A percentile compares a stretch with the other conserved stretches of the same genome.
These are phyloP conservation scores for Fraxinus ornus DNA, from an alignment of 305 asterid species.

Conservation along the genomic window DNA sequence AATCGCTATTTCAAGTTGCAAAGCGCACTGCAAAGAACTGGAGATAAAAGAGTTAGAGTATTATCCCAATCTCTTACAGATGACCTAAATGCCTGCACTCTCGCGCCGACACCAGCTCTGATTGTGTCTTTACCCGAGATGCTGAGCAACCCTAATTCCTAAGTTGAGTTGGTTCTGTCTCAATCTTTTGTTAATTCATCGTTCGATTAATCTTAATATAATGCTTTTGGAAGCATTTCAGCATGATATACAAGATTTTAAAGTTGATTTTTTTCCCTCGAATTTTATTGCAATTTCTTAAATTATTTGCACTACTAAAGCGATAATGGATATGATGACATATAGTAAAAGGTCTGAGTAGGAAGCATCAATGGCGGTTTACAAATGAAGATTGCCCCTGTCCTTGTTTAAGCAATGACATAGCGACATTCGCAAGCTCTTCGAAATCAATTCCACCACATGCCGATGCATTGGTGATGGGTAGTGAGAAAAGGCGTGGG, in stretches of 20 bases:
- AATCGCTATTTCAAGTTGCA: background rate
- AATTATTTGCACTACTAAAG: background rate
- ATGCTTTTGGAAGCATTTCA: background rate
- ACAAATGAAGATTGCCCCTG: conserved; percentile 68
- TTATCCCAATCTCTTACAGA: background rate
- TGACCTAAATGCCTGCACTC: background rate
- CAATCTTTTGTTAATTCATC: background rate
- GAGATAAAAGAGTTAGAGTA: background rate
- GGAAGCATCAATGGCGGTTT: conserved; percentile 44
- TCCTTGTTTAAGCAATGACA: conserved; percentile 50
- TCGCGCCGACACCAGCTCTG: background rate
- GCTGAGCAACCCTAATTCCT: background rate
- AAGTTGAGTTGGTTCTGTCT: background rate
- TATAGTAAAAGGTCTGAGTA: conserved; percentile 84
- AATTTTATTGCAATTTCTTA: background rate
- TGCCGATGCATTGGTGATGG: conserved; percentile 47
- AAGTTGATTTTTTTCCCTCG: background rate
- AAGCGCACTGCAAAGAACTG: background rate
- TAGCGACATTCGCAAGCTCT: conserved; percentile 69
- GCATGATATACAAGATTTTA: background rate
- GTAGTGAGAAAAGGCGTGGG: conserved; percentile 61
- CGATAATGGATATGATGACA: conserved; percentile 67
- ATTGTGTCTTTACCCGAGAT: background rate
- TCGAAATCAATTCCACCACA: conserved; percentile 37
- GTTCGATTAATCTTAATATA: background rate